Evolutionary conservation across 805 yeast species (phyloP), one percentile per base, ranked within the genome.

Genomic region (Candida loeiensis): DNA sequence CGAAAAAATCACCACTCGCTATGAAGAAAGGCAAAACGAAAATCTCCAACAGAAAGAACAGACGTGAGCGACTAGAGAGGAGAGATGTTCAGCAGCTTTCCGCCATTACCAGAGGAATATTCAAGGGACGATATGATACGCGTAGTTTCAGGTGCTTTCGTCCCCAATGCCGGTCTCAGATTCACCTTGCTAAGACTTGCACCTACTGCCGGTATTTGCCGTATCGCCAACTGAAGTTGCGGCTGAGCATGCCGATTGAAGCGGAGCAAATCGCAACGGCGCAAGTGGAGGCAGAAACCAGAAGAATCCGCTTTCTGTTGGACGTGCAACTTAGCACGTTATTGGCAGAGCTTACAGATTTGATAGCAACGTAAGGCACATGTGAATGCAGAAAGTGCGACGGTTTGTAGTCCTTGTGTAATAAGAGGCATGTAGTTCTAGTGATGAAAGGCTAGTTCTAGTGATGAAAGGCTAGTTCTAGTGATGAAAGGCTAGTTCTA

Each of bases 61-160:
- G 31, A 17, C 31, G 6, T 15, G 31, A 27, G 5, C 6, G 18
- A 4, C 16, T 16, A 15, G 11, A 16, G 7, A 27, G 18, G 18
- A 11, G 24, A n/a, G 9, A 21, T 20, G 25, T 25, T n/a, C 35
- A 25, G 13, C 17, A 8, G n/a, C 16, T 30, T 12, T 16, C 22
- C 3, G 35, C 40, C 20, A 37, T 37, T 1, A 21, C 28, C 4
- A 8, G 24, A 8, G 68, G 66, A 0, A 44, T 46, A 24, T 61
- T 59, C 43, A 56, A 44, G 37, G 64, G 64, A 1, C 16, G 31
- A 4, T 45, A 43, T 21, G 65, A 63, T 38, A 50, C 50, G 25
- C 45, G 66, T 15, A 49, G 43, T 15, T 12, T 45, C 6, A 35
- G 55, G 13, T 59, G 68, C 43, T 34, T 22, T 33, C 18, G 46